Conservation (phyloP, 371 early-diverging fungal species). For the Mortierella sp. region DNA sequence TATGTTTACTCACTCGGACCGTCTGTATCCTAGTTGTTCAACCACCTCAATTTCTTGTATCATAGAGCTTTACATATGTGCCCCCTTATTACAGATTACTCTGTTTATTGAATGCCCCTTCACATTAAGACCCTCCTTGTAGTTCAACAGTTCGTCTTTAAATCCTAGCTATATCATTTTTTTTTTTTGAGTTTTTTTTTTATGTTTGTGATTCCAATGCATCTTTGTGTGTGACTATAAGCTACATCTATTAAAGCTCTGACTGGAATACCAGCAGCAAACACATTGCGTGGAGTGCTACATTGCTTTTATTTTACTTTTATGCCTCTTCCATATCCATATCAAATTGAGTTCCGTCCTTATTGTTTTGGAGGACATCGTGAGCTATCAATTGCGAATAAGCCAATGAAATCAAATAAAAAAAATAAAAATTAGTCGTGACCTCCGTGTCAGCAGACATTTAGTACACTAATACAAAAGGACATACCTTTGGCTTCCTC, state of each 20-base stretch:
- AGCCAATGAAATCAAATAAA: background rate
- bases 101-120: constrained; percentile 9
- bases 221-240: background rate
- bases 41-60: constrained; percentile 12
- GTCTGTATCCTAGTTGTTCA: constrained; percentile 17
- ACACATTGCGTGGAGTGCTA: background rate
- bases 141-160: background rate
- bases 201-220: background rate
- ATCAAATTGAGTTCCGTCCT: constrained; percentile 52
- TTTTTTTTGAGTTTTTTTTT: background rate
- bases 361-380: constrained; percentile 51
- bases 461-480: background rate
- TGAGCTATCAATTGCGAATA: constrained; percentile 28
- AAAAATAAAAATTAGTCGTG: background rate
- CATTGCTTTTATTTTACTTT: constrained; percentile 11
- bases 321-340: constrained; percentile 51
- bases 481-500: constrained; percentile 54
- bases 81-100: background rate
- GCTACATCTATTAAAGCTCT: constrained; percentile 9
- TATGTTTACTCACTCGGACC: background rate
- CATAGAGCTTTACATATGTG: constrained; percentile 13
- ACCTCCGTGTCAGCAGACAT: background rate
- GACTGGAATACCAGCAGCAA: constrained; percentile 12
- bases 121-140: constrained; percentile 10
- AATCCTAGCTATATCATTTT: background rate